Conservation (phyloP, 306 rosid species). For the Sesbania bispinosa region DNA sequence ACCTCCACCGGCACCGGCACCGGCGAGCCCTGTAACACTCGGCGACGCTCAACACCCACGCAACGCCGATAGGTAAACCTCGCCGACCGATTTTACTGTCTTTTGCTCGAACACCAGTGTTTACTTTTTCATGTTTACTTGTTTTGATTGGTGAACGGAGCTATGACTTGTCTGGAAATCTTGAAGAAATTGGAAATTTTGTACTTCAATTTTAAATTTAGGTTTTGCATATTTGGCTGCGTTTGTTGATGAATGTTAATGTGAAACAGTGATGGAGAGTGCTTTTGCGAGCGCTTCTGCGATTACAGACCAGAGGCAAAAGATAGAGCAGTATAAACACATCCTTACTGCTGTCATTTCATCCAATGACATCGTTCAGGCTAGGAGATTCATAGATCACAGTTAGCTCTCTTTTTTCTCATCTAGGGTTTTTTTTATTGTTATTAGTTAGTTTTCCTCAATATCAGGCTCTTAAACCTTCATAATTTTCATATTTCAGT, state of each 20-base stretch:
- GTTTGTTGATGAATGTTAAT: constrained; percentile 25
- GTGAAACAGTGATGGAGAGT: constrained; percentile 55
- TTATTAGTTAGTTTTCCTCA: not conserved
- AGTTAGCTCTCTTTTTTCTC: constrained; percentile 35
- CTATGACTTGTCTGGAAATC: not conserved
- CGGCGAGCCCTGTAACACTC: not conserved
- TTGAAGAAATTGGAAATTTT: not conserved
- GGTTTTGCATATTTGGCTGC: constrained; percentile 16
- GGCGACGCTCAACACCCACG: not conserved
- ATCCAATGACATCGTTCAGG: constrained; percentile 66
- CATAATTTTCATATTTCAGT: constrained; percentile 43
- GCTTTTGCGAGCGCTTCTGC: constrained; percentile 89
- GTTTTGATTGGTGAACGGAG: not conserved
- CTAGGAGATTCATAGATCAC: constrained; percentile 89
- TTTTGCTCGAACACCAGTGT: not conserved
- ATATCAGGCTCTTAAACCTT: not conserved
- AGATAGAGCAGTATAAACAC: constrained; percentile 90
- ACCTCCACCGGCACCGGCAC: too few relatives aligned
- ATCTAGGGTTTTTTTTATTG: constrained; percentile 1
- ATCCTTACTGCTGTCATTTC: constrained; percentile 71
- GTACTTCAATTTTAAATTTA: not conserved
- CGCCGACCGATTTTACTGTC: not conserved
- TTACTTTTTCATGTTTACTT: not conserved
- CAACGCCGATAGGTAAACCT: constrained; percentile 19
- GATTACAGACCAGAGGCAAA: constrained; percentile 92